Evolutionary conservation across 768 basidiomycete species (phyloP).

Genomic region (Leccinum longicurvipes): DNA sequence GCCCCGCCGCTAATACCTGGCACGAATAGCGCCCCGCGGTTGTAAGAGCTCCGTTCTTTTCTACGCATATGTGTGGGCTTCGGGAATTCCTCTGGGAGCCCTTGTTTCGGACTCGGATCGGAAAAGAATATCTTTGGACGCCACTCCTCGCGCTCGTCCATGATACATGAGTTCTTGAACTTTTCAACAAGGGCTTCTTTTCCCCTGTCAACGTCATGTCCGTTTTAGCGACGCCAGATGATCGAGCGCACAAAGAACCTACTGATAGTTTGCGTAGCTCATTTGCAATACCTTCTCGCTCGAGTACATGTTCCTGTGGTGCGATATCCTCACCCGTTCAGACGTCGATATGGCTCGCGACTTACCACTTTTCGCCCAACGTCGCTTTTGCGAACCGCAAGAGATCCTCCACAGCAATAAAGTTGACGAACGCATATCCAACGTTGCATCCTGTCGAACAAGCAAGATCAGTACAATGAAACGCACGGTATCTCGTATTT

Average conservation of each 20-base stretch:
- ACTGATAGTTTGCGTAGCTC: slow-evolving; percentile 94
- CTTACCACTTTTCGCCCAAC: slow-evolving; percentile 80
- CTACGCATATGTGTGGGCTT: slow-evolving; percentile 75
- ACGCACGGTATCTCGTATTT: neutral
- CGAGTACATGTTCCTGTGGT: slow-evolving; percentile 81
- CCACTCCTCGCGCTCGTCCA: slow-evolving; percentile 84
- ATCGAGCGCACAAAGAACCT: slow-evolving; percentile 29
- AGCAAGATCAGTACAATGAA: slow-evolving; percentile 2
- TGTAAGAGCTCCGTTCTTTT: slow-evolving; percentile 80
- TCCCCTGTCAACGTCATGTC: slow-evolving; percentile 46
- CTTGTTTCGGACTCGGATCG: slow-evolving; percentile 63
- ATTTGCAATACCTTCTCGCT: slow-evolving; percentile 89
- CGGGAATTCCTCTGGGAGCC: slow-evolving; percentile 78
- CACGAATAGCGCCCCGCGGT: slow-evolving; percentile 69
- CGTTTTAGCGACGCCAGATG: slow-evolving; percentile 7
- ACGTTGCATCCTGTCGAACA: slow-evolving; percentile 65
- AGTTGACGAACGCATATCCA: slow-evolving; percentile 88
- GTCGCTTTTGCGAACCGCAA: slow-evolving; percentile 69
- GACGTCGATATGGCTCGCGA: neutral
- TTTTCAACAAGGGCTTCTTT: slow-evolving; percentile 90
- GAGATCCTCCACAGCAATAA: slow-evolving; percentile 75
- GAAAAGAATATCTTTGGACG: slow-evolving; percentile 84
- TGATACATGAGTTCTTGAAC: slow-evolving; percentile 88
- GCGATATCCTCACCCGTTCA: slow-evolving; percentile 4
- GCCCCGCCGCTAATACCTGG: slow-evolving; percentile 36